Conservation (phyloP, 768 basidiomycete species). For the Boletus vermiculosoides region DNA sequence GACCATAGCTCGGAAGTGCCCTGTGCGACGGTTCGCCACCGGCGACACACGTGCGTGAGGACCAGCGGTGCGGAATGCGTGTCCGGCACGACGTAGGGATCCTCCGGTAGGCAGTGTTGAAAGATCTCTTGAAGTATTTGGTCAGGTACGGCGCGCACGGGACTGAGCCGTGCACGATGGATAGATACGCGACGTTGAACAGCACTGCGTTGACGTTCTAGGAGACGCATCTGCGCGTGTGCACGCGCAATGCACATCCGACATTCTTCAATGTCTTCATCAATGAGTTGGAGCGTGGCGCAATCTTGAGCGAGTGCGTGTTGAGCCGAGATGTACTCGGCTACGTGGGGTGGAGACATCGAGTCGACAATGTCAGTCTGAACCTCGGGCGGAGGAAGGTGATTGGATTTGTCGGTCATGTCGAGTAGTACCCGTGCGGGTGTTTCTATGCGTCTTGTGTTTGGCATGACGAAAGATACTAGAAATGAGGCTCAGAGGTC, state of each 20-base stretch:
- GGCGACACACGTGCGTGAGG: slow-evolving; percentile 33
- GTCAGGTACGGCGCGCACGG: slow-evolving; percentile 29
- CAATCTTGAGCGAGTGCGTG: slow-evolving; percentile 19
- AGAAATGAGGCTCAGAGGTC: background rate
- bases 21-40: slow-evolving; percentile 31
- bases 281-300: slow-evolving; percentile 14
- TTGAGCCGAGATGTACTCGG: slow-evolving; percentile 20
- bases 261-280: slow-evolving; percentile 20
- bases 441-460: background rate
- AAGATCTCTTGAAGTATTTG: slow-evolving; percentile 36
- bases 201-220: slow-evolving; percentile 20
- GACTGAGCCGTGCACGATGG: slow-evolving; percentile 30
- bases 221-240: slow-evolving; percentile 14
- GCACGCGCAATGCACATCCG: slow-evolving; percentile 12
- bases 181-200: slow-evolving; percentile 18
- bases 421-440: background rate
- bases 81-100: slow-evolving; percentile 23
- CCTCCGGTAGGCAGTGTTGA: slow-evolving; percentile 24
- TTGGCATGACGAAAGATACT: slow-evolving; percentile 7
- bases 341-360: slow-evolving; percentile 18
- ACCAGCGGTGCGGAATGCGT: slow-evolving; percentile 29
- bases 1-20: slow-evolving; percentile 35
- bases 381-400: background rate
- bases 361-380: slow-evolving; percentile 22
- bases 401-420: background rate